phyloP scores from a whole-genome alignment of 1,284 basidiomycete genomes.

The Malassezia brasiliensis region DNA sequence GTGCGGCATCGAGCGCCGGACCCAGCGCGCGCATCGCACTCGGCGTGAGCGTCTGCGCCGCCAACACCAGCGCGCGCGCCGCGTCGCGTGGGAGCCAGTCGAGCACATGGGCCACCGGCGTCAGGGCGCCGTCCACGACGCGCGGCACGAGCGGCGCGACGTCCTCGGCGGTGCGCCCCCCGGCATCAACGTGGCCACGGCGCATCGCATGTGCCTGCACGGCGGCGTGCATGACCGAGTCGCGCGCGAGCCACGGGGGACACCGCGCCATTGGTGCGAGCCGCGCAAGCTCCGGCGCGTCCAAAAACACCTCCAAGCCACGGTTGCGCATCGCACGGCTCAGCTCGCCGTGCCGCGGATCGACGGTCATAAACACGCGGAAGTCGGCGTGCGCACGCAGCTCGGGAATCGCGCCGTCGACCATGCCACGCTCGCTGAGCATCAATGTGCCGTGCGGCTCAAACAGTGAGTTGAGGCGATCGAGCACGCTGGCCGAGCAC shows the following conservation, averaged over 20 bases:
- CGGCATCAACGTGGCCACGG: neutral
- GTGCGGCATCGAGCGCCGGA: neutral
- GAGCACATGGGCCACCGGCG: neutral
- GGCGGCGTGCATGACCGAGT: slow-evolving; percentile 1
- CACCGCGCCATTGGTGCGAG: slow-evolving; percentile 9
- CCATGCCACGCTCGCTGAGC: slow-evolving; percentile 79
- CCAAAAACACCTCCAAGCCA: slow-evolving; percentile 67
- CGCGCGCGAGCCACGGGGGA: neutral
- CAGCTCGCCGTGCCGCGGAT: slow-evolving; percentile 82
- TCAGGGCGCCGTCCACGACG: neutral
- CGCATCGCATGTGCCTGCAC: slow-evolving; percentile 6
- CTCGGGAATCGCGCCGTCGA: slow-evolving; percentile 65
- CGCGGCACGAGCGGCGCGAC: neutral
- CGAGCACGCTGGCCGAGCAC: slow-evolving; percentile 88
- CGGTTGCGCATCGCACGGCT: slow-evolving; percentile 98
- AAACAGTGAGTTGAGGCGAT: slow-evolving; percentile 92
- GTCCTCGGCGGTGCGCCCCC: neutral
- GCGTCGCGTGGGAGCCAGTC: neutral
- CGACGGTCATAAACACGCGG: slow-evolving; percentile 85
- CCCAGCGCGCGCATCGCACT: neutral
- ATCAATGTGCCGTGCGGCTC: slow-evolving; percentile 72
- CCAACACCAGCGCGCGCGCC: neutral
- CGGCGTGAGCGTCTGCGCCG: neutral
- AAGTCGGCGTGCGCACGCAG: slow-evolving; percentile 78
- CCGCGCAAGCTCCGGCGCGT: slow-evolving; percentile 4